These are phyloP conservation scores for Fusarium tuaranense DNA, from an alignment of 2,329 filamentous ascomycete genomes.

Conservation along the genomic window DNA sequence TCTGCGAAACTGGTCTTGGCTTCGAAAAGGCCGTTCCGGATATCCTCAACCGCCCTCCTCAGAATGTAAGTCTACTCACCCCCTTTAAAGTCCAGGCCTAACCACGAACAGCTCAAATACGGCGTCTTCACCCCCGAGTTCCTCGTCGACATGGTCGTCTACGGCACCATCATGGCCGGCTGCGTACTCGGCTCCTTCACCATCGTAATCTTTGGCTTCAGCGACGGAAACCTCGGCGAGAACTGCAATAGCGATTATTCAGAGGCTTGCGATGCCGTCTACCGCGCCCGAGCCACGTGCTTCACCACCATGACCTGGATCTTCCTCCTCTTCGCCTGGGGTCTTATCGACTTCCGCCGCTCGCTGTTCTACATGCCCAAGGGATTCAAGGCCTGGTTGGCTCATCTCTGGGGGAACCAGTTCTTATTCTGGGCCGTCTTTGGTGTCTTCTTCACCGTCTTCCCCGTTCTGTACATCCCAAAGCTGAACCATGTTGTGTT, in stretches of 20 bases:
- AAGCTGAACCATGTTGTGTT: conserved; percentile 75
- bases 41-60: conserved; percentile 73
- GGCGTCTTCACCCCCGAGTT: conserved; percentile 75
- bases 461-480: conserved; percentile 75
- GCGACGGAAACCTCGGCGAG: conserved; percentile 64
- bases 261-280: conserved; percentile 66
- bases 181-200: conserved; percentile 69
- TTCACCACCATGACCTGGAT: conserved; percentile 77
- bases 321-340: conserved; percentile 78
- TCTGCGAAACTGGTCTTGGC: conserved; percentile 79
- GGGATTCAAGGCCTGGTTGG: conserved; percentile 65
- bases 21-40: conserved; percentile 76
- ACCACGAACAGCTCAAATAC: conserved; percentile 45
- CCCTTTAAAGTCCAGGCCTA: background rate
- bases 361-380: conserved; percentile 72
- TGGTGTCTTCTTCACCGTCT: conserved; percentile 66
- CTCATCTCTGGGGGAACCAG: conserved; percentile 66
- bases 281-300: conserved; percentile 73
- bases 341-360: conserved; percentile 73
- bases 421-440: conserved; percentile 63
- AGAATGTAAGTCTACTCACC: conserved; percentile 15
- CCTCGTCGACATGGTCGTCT: conserved; percentile 71
- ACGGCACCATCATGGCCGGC: conserved; percentile 72
- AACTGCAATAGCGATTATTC: conserved; percentile 68
- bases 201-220: conserved; percentile 61